These are phyloP conservation scores for Volutella citrinella DNA, from an alignment of 2,329 filamentous ascomycete genomes.

Conservation along the genomic window DNA sequence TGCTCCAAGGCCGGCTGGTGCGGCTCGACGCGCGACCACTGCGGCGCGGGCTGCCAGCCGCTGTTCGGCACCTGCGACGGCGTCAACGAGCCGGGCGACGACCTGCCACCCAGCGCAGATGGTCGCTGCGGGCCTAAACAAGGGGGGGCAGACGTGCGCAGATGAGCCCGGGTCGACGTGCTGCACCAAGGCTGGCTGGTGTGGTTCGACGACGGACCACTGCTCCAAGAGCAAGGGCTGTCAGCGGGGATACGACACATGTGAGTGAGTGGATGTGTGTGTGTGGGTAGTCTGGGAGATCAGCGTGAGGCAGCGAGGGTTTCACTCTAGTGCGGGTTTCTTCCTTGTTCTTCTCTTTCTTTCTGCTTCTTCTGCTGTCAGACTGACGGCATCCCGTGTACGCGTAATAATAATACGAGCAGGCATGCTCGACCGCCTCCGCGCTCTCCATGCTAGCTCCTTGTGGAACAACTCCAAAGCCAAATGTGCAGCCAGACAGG, in stretches of 20 bases:
- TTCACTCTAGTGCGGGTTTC: no score
- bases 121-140: constrained; percentile 27
- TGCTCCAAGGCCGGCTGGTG: constrained; percentile 30
- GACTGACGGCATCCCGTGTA: no score
- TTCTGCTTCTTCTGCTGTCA: constrained; percentile 1
- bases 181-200: constrained; percentile 32
- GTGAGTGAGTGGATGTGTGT: constrained; percentile 9
- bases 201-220: constrained; percentile 37
- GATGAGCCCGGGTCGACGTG: constrained; percentile 22
- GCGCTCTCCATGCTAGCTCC: no score
- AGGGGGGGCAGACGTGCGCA: constrained; percentile 22
- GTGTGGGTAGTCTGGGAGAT: neutral
- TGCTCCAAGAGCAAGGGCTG: constrained; percentile 38
- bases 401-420: no score
- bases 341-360: no score
- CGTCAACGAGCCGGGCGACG: constrained; percentile 13
- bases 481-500: no score
- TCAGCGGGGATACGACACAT: constrained; percentile 31
- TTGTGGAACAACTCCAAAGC: no score
- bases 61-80: constrained; percentile 26
- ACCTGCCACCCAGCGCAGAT: constrained; percentile 11
- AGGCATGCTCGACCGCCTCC: no score
- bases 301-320: neutral
- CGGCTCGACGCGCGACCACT: constrained; percentile 38
- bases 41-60: constrained; percentile 37